These are phyloP conservation scores for Scutellaria galericulata DNA, from an alignment of 257 asterid species.

Conservation along the genomic window DNA sequence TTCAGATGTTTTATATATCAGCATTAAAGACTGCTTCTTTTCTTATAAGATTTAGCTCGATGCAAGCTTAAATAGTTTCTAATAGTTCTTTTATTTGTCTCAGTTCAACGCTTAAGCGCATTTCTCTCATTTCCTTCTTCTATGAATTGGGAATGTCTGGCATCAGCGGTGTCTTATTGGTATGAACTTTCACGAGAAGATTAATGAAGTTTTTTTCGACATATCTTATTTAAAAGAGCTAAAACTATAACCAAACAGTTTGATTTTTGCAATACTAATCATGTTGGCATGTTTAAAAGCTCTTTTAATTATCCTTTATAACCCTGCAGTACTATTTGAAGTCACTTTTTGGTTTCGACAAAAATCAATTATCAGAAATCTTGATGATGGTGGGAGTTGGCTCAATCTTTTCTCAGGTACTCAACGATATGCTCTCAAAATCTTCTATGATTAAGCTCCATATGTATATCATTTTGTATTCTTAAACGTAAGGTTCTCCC, in stretches of 20 bases:
- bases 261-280: conserved; percentile 5
- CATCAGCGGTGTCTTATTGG: conserved; percentile 80
- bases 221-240: background rate
- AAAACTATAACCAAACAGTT: background rate
- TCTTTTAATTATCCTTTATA: conserved; percentile 28
- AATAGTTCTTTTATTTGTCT: conserved; percentile 21
- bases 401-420: conserved; percentile 93
- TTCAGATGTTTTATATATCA: background rate
- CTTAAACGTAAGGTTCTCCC: background rate
- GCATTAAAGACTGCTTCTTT: background rate
- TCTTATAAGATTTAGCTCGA: background rate
- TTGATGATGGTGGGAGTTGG: conserved; percentile 88
- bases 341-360: conserved; percentile 83
- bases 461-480: background rate
- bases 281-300: conserved; percentile 19
- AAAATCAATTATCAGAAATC: conserved; percentile 87
- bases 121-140: conserved; percentile 84
- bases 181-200: conserved; percentile 37
- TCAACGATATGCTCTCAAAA: conserved; percentile 1
- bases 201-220: background rate
- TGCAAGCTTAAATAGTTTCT: conserved; percentile 19
- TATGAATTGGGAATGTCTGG: conserved; percentile 94
- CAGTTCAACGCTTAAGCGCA: conserved; percentile 77
- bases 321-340: conserved; percentile 83
- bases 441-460: background rate